phyloP scores from a whole-genome alignment of 2,329 filamentous ascomycete genomes.

The Paraphaeosphaeria minitans region DNA sequence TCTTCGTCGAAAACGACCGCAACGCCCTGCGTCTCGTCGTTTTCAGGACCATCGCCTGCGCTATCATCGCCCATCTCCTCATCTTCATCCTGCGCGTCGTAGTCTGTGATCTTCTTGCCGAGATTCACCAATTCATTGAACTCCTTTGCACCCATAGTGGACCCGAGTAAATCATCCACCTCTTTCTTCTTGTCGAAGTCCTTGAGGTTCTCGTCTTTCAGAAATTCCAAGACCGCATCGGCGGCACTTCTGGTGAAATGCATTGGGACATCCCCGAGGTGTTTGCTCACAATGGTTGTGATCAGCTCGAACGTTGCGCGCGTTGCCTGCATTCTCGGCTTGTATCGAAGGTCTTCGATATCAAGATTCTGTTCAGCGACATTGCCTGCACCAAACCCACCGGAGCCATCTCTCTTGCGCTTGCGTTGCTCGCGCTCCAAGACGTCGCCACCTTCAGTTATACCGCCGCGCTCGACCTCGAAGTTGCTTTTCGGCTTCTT shows the following conservation, averaged over 20 bases:
- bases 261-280: constrained; percentile 89
- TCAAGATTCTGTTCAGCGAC: constrained; percentile 82
- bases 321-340: constrained; percentile 88
- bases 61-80: constrained; percentile 72
- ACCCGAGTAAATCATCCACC: constrained; percentile 90
- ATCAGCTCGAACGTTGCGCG: constrained; percentile 94
- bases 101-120: constrained; percentile 98
- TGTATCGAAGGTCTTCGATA: constrained; percentile 90
- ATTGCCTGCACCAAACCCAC: constrained; percentile 71
- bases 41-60: constrained; percentile 70
- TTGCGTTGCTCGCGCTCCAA: constrained; percentile 84
- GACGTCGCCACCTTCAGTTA: constrained; percentile 82
- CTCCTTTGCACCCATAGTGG: constrained; percentile 79
- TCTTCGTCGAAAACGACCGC: constrained; percentile 96
- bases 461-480: constrained; percentile 73
- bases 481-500: constrained; percentile 71
- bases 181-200: constrained; percentile 99
- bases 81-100: constrained; percentile 94
- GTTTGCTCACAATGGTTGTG: constrained; percentile 84
- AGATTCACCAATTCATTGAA: constrained; percentile 97
- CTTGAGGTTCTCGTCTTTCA: constrained; percentile 95
- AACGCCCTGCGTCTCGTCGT: constrained; percentile 90
- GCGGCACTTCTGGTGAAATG: constrained; percentile 92
- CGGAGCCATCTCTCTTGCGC: constrained; percentile 71
- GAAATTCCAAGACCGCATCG: constrained; percentile 84